A percentile compares a stretch with the other conserved stretches of the same genome.
Conservation (phyloP, 805 yeast species). For the Starmerella vitae region DNA sequence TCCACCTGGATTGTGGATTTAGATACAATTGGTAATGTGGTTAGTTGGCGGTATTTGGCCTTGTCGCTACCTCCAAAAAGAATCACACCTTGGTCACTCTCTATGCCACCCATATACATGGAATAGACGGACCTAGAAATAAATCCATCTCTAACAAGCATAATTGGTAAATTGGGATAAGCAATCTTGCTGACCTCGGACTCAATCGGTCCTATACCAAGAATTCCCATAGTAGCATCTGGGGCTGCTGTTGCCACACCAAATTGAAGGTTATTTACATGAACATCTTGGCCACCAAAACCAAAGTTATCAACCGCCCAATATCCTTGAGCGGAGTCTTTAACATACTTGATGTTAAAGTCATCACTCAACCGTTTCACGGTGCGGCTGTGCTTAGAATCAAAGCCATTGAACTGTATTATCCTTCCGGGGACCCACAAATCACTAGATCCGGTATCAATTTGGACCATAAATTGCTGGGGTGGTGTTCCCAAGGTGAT, state of each 20-base stretch:
- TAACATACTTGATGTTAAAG: slow-evolving; percentile 29
- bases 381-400: slow-evolving; percentile 12
- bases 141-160: slow-evolving; percentile 43
- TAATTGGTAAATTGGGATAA: slow-evolving; percentile 51
- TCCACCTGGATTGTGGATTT: slow-evolving; percentile 18
- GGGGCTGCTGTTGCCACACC: slow-evolving; percentile 61
- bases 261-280: slow-evolving; percentile 44
- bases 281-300: slow-evolving; percentile 31
- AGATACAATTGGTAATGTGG: slow-evolving; percentile 33
- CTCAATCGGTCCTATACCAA: slow-evolving; percentile 24
- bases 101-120: slow-evolving; percentile 38
- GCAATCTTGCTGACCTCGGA: slow-evolving; percentile 12
- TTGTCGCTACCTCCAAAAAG: slow-evolving; percentile 64
- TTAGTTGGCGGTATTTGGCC: slow-evolving; percentile 43
- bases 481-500: slow-evolving; percentile 38
- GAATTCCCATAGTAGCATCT: slow-evolving; percentile 42
- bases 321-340: slow-evolving; percentile 38
- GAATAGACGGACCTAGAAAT: slow-evolving; percentile 48
- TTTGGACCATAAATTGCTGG: slow-evolving; percentile 40
- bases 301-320: slow-evolving; percentile 53
- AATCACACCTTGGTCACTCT: slow-evolving; percentile 36
- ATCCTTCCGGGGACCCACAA: slow-evolving; percentile 21
- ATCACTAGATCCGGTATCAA: slow-evolving; percentile 59
- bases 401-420: slow-evolving; percentile 21
- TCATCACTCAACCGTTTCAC: slow-evolving; percentile 13